Evolutionary conservation across 1,284 basidiomycete genomes (phyloP).

Genomic region (Ceratobasidium sp.): DNA sequence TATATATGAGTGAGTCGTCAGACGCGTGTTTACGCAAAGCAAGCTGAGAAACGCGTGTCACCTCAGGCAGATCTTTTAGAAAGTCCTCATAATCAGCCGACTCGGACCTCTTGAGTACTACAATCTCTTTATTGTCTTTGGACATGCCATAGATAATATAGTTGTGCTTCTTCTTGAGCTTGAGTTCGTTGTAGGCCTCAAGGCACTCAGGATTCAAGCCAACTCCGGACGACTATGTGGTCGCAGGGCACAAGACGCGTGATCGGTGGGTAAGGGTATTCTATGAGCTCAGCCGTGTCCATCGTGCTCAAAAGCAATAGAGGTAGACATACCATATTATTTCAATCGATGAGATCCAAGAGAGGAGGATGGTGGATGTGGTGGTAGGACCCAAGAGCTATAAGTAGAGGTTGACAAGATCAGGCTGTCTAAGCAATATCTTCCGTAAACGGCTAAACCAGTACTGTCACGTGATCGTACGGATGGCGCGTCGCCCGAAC

Average conservation of each 20-base stretch:
- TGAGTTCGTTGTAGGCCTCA: conserved; percentile 43
- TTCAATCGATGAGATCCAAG: conserved; percentile 15
- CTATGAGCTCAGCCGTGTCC: conserved; percentile 8
- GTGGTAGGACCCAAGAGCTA: conserved; percentile 9
- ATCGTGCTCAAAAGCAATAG: neutral
- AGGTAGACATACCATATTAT: conserved; percentile 20
- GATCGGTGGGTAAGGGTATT: conserved; percentile 38
- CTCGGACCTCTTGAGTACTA: conserved; percentile 55
- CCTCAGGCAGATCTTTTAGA: conserved; percentile 78
- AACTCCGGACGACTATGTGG: conserved; percentile 48
- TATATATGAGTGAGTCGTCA: neutral
- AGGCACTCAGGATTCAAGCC: conserved; percentile 41
- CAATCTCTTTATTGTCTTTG: conserved; percentile 32
- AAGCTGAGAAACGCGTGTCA: neutral
- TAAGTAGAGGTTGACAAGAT: conserved; percentile 36
- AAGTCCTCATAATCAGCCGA: conserved; percentile 82
- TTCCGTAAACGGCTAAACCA: conserved; percentile 23
- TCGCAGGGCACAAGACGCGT: conserved; percentile 13
- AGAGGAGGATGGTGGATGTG: conserved; percentile 21
- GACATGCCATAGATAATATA: conserved; percentile 47
- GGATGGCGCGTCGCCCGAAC: neutral
- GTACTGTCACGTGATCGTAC: conserved; percentile 26
- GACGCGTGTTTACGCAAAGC: too few species aligned
- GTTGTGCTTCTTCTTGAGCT: conserved; percentile 46
- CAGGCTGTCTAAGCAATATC: conserved; percentile 10